Base-by-base conservation (phyloP, 371 early-diverging fungal genomes). In the Amoeboaphelidium protococcarum region DNA sequence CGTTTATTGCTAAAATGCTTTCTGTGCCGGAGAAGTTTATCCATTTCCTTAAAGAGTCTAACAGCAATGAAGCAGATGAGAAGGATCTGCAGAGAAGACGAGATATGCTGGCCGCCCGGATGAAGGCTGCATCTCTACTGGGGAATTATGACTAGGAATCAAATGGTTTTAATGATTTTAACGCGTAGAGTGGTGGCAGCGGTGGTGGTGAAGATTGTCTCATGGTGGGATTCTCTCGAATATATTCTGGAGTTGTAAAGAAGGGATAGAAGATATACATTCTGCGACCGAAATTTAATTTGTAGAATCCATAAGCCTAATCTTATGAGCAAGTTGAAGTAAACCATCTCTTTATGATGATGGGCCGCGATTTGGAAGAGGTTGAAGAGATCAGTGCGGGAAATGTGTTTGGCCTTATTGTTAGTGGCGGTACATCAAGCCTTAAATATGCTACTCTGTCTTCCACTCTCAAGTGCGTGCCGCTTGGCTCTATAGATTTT, bases 331-430 rank as follows among this genome's bases (percentile, higher is more conserved):
- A 85, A 25, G 72, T 60, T 0, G 75, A 92, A 20, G 60, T 78
- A 47, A 69, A 64, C 19, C n/a, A n/a, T n/a, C 58, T 96, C 37
- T 95, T 81, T 47, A 57, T 95, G 60, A 71, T 92, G 56, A 95
- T 96, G 95, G 94, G 97, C 4, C 71, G 87, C 26, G 92, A 94
- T 31, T 57, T 95, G 45, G 72, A 79, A 49, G 67, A 65, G 1
- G 53, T 94, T 50, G 63, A 72, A 12, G 70, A 78, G 50, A 94
- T 91, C 0, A 75, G 78, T 0, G 90, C 95, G 1, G 97, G 97
- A 13, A 87, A 85, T 54, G 78, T 95, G 0, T 90, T 91, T 68
- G 97, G 88, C 25, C n/a, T n/a, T n/a, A n/a, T n/a, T n/a, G 83
- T 96, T 51, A 78, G 78, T 27, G 92, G 92, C 0, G 54, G 86